Percentiles rank a stretch among this genome's conserved stretches.
These are phyloP conservation scores for Pseudisothecium myosuroides DNA, from an alignment of 225 moss, liverwort and hornwort species.

Conservation along the genomic window DNA sequence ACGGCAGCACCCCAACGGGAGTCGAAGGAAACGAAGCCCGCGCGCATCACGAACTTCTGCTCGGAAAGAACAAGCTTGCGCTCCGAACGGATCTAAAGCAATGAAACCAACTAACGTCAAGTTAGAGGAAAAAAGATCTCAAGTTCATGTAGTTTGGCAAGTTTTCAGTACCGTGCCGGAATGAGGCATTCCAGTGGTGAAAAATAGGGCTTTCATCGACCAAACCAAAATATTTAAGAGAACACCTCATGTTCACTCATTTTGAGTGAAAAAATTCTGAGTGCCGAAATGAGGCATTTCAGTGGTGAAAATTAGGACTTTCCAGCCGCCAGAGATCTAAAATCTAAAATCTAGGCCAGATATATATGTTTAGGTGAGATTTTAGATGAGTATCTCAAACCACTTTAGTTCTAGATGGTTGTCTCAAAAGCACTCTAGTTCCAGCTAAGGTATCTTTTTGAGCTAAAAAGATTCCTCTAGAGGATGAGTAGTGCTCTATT, in stretches of 20 bases:
- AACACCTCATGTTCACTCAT: not conserved
- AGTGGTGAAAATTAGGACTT: too few species aligned
- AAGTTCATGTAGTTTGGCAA: not conserved
- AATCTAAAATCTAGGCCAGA: not conserved
- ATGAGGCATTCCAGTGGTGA: not conserved
- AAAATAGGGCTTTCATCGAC: not conserved
- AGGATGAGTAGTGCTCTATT: not conserved
- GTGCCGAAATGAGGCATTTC: not conserved
- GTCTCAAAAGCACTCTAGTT: not conserved
- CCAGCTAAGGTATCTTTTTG: not conserved
- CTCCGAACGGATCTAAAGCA: conserved; percentile 40
- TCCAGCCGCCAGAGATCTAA: not conserved
- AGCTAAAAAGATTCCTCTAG: not conserved
- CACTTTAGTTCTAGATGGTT: not conserved
- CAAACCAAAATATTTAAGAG: not conserved
- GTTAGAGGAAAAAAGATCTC: not conserved
- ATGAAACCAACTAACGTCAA: not conserved
- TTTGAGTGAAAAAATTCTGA: not conserved
- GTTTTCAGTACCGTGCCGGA: too few species aligned
- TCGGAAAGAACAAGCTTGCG: conserved; percentile 34
- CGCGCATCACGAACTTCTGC: conserved; percentile 50
- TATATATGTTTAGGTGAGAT: not conserved
- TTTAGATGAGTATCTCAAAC: not conserved
- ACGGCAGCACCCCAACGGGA: conserved; percentile 92
- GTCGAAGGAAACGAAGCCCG: conserved; percentile 76